Evolutionary conservation across 2,329 filamentous ascomycete genomes (phyloP).

Genomic region (Cercospora nicotianae): DNA sequence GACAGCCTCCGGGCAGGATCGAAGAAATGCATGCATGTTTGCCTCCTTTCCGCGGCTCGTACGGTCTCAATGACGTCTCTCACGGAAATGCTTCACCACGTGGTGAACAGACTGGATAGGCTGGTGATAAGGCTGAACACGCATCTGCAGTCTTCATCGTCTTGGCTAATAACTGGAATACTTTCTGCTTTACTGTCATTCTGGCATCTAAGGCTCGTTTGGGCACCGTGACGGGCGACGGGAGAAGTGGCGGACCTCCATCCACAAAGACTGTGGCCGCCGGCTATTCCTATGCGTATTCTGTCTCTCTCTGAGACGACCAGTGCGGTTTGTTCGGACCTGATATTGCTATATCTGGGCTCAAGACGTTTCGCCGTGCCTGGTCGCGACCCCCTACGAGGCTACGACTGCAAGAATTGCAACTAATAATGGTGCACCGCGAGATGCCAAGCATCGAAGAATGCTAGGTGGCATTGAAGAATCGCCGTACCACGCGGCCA

Average conservation of each 20-base stretch:
- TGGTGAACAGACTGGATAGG: neutral
- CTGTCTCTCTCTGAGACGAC: neutral
- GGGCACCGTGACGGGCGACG: neutral
- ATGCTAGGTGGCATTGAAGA: neutral
- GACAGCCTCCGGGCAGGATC: neutral
- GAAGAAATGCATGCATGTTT: neutral
- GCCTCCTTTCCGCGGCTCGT: neutral
- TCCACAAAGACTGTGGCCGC: neutral
- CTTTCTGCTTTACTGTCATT: neutral
- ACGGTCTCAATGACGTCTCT: neutral
- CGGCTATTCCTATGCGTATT: neutral
- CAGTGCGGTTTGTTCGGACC: neutral
- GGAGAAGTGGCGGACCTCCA: neutral
- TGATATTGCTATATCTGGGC: neutral
- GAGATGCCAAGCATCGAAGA: neutral
- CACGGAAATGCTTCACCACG: neutral
- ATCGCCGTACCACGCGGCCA: neutral
- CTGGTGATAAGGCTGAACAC: neutral
- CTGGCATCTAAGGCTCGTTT: neutral
- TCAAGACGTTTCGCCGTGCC: neutral
- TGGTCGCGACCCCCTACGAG: neutral
- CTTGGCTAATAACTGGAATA: neutral
- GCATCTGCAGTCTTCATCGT: neutral
- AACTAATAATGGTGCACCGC: neutral
- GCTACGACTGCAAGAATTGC: neutral